phyloP scores from a whole-genome alignment of 2,329 filamentous ascomycete genomes.

The Thielaviopsis ethacetica region DNA sequence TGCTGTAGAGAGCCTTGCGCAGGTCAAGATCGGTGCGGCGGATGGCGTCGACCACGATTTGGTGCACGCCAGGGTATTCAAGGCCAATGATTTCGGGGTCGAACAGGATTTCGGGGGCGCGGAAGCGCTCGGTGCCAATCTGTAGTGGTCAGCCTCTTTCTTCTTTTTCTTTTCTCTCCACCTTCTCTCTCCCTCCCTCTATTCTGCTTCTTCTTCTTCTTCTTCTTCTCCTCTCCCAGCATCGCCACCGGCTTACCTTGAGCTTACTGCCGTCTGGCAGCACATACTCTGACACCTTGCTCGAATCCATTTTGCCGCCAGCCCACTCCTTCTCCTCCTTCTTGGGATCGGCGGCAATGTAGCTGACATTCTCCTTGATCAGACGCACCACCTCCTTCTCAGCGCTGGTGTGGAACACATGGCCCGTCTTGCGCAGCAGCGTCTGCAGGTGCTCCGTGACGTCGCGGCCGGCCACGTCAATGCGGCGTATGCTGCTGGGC shows the following conservation, averaged over 20 bases:
- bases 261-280: constrained; percentile 88
- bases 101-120: constrained; percentile 92
- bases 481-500: constrained; percentile 82
- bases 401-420: constrained; percentile 91
- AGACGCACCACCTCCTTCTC: constrained; percentile 97
- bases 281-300: constrained; percentile 71
- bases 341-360: constrained; percentile 77
- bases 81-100: constrained; percentile 93
- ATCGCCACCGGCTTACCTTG: constrained; percentile 40
- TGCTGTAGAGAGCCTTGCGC: constrained; percentile 82
- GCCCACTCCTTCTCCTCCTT: constrained; percentile 96
- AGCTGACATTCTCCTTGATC: constrained; percentile 91
- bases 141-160: constrained; percentile 23
- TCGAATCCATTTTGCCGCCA: constrained; percentile 57
- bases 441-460: constrained; percentile 92
- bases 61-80: constrained; percentile 92
- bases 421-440: constrained; percentile 77
- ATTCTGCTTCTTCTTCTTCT: no score
- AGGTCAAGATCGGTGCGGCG: constrained; percentile 90
- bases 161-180: no score
- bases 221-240: no score
- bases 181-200: no score
- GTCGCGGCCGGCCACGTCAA: constrained; percentile 90
- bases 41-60: constrained; percentile 94
- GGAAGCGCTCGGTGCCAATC: constrained; percentile 86